Percentiles rank a stretch among this genome's conserved stretches.
These are phyloP conservation scores for Cicer judaicum DNA, from an alignment of 306 rosid genomes.

Conservation along the genomic window DNA sequence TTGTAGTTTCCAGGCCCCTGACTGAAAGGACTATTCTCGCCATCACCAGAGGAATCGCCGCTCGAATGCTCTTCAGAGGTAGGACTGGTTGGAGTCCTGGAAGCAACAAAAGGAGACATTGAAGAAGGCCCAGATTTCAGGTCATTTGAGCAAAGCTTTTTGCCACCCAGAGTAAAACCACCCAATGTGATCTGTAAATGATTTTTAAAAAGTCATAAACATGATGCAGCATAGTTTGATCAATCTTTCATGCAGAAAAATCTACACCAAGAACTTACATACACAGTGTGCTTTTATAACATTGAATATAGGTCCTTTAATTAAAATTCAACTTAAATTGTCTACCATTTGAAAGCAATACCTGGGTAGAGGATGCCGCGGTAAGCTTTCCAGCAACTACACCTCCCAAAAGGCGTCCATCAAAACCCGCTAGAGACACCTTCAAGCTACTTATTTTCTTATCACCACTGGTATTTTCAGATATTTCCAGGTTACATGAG, in stretches of 20 bases:
- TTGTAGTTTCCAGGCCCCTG: constrained; percentile 57
- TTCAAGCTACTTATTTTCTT: constrained; percentile 57
- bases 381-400: constrained; percentile 70
- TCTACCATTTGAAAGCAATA: constrained; percentile 43
- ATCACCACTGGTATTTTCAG: constrained; percentile 55
- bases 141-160: constrained; percentile 54
- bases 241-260: constrained; percentile 10
- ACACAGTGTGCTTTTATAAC: constrained; percentile 9
- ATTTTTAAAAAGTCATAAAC: constrained; percentile 31
- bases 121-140: constrained; percentile 59
- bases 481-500: constrained; percentile 53
- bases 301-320: not conserved
- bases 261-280: not conserved
- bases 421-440: constrained; percentile 64
- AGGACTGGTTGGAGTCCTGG: constrained; percentile 60
- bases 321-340: constrained; percentile 16
- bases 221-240: constrained; percentile 5
- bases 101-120: constrained; percentile 59
- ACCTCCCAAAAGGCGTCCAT: constrained; percentile 78
- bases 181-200: constrained; percentile 72
- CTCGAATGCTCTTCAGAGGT: constrained; percentile 70
- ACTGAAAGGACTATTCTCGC: constrained; percentile 60
- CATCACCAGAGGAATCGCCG: constrained; percentile 62
- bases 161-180: constrained; percentile 66
- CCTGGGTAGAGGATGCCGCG: constrained; percentile 82